Conservation (phyloP, 2,329 filamentous ascomycete species). For the Rutstroemia sp. region DNA sequence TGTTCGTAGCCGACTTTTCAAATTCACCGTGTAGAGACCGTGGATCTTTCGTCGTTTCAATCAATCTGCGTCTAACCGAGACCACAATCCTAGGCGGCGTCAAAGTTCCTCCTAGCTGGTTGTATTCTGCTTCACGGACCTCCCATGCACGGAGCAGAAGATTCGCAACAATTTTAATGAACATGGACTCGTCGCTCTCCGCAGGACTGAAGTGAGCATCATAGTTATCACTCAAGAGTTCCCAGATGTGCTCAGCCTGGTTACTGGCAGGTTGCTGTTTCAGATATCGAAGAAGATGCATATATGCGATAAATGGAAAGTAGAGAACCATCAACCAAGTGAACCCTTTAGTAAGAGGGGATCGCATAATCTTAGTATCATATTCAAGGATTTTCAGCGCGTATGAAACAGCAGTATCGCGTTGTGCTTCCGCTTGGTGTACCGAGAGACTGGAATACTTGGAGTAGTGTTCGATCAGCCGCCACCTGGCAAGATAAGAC, state of each 20-base stretch:
- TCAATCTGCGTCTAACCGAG: slow-evolving; percentile 15
- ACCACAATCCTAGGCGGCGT: slow-evolving; percentile 19
- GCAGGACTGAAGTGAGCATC: slow-evolving; percentile 18
- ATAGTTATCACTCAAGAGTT: slow-evolving; percentile 22
- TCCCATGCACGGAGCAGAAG: slow-evolving; percentile 25
- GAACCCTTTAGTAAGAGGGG: slow-evolving; percentile 25
- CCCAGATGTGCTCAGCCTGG: slow-evolving; percentile 26
- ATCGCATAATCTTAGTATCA: slow-evolving; percentile 29
- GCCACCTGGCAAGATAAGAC: slow-evolving; percentile 22
- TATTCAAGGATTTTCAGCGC: slow-evolving; percentile 26
- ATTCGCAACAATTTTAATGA: slow-evolving; percentile 19
- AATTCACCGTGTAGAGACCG: not conserved
- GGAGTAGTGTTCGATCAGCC: slow-evolving; percentile 25
- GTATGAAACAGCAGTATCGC: slow-evolving; percentile 29
- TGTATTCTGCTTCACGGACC: slow-evolving; percentile 16
- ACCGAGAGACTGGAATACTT: slow-evolving; percentile 11
- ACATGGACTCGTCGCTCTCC: slow-evolving; percentile 1
- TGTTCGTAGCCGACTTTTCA: too few relatives aligned
- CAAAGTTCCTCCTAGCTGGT: slow-evolving; percentile 14
- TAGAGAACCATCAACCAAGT: slow-evolving; percentile 28
- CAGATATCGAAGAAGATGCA: slow-evolving; percentile 29
- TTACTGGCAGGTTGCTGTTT: slow-evolving; percentile 20
- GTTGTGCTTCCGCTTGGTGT: slow-evolving; percentile 21
- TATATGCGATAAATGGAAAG: slow-evolving; percentile 29
- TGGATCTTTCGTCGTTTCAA: slow-evolving; percentile 6